phyloP scores from a whole-genome alignment of 495 filamentous ascomycete species.

The Aspergillus kassunensis region DNA sequence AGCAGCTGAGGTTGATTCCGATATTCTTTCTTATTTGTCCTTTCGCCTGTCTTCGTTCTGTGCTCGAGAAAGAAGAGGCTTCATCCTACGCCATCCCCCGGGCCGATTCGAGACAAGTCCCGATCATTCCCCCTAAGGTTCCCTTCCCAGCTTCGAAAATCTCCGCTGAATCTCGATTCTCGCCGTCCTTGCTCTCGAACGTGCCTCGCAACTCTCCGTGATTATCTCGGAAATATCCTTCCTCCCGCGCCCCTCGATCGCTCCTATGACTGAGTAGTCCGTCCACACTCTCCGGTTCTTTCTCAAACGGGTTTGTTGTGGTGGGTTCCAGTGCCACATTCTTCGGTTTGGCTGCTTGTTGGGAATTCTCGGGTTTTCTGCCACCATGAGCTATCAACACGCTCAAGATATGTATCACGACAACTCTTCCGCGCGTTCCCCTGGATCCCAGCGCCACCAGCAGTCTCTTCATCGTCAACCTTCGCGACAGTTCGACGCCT shows the following conservation, averaged over 20 bases:
- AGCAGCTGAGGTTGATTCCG: constrained; percentile 17
- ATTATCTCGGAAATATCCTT: not conserved
- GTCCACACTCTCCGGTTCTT: constrained; percentile 18
- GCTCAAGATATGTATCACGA: constrained; percentile 61
- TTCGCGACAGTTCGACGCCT: constrained; percentile 65
- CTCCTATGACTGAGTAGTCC: constrained; percentile 36
- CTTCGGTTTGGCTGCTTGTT: constrained; percentile 28
- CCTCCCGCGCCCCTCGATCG: constrained; percentile 21
- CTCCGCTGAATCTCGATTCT: not conserved
- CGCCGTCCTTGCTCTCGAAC: not conserved
- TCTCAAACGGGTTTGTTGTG: constrained; percentile 38
- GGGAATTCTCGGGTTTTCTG: constrained; percentile 25
- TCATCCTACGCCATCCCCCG: constrained; percentile 10
- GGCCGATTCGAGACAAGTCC: constrained; percentile 15
- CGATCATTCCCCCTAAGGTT: not conserved
- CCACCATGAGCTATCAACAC: constrained; percentile 55
- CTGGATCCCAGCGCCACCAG: constrained; percentile 58
- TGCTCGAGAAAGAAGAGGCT: constrained; percentile 9
- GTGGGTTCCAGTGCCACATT: constrained; percentile 44
- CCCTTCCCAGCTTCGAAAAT: constrained; percentile 4
- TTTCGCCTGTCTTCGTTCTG: not conserved
- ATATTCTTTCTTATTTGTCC: constrained; percentile 18
- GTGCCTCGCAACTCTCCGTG: constrained; percentile 2
- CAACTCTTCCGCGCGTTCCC: constrained; percentile 54
- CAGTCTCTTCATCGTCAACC: constrained; percentile 64